Evolutionary conservation across 306 rosid species (phyloP).

Genomic region (Ochetophila trinervis): DNA sequence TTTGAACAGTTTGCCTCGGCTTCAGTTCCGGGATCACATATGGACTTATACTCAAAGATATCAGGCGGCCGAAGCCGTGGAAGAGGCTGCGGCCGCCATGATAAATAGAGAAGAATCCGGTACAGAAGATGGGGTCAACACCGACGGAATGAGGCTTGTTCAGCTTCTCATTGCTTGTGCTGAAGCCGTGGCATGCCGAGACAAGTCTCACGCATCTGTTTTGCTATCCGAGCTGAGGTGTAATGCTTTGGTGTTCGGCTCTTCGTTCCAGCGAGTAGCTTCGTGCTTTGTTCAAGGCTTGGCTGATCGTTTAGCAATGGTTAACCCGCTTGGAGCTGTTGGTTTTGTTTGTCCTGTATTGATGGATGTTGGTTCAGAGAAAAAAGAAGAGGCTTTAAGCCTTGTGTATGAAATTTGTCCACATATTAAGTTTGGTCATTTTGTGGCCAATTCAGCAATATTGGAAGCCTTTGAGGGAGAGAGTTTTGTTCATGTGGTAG

Average conservation of each 20-base stretch:
- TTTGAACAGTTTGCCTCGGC: conserved; percentile 35
- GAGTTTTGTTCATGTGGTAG: conserved; percentile 75
- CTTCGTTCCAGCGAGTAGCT: conserved; percentile 80
- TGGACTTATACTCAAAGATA: conserved; percentile 57
- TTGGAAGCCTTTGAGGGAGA: conserved; percentile 98
- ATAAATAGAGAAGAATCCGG: conserved; percentile 41
- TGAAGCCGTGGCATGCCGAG: conserved; percentile 90
- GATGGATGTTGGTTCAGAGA: conserved; percentile 54
- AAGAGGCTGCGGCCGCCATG: conserved; percentile 44
- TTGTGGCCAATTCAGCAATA: conserved; percentile 64
- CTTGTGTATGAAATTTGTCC: conserved; percentile 75
- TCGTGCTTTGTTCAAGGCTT: conserved; percentile 86
- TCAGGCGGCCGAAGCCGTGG: conserved; percentile 61
- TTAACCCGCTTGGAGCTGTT: conserved; percentile 52
- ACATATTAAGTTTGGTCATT: conserved; percentile 81
- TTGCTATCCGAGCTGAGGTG: conserved; percentile 57
- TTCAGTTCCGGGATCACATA: conserved; percentile 64
- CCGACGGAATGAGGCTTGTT: conserved; percentile 85
- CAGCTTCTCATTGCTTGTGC: conserved; percentile 83
- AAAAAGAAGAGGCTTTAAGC: conserved; percentile 65
- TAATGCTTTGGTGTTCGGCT: conserved; percentile 73
- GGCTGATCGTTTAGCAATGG: conserved; percentile 48
- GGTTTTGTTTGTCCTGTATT: conserved; percentile 32
- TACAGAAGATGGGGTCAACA: conserved; percentile 43
- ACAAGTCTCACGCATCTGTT: conserved; percentile 58